Evolutionary conservation across 192 early-diverging fungal species (phyloP), one percentile per base, ranked within the genome.

Genomic region (Backusella tarrabulga): DNA sequence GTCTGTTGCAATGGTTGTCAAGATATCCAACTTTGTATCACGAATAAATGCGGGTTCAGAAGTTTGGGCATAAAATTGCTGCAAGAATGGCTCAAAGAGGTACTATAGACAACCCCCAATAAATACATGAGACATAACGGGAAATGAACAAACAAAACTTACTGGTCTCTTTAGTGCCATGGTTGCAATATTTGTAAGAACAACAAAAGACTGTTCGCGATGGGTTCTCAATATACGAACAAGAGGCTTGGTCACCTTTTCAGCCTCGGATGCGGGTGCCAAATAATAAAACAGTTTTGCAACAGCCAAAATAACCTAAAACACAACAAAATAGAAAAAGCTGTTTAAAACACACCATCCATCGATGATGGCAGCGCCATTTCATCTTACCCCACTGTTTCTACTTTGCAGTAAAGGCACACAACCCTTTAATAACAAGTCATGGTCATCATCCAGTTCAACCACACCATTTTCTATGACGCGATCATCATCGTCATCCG

Each of bases 1-100:
- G n/a, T 88, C 86, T 6, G 87, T 86, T 1, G 89, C 93, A 21
- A 96, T 77, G 26, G 87, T 75, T 19, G 88, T 91, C 77, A 99
- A 75, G 36, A 98, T 95, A 38, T 94, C 92, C 76, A 99, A 82
- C 81, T 99, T 97, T 63, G 94, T 71, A 68, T 93, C 88, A 40
- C 94, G 90, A 68, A 95, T 89, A 81, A 92, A 94, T 14, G 83
- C 83, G 14, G 95, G 89, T 52, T 98, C 97, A 6, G 89, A 88
- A 0, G 92, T 89, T 35, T 91, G 89, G 17, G 96, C 85, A 76
- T 92, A 96, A 81, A 98, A 98, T 79, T 91, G 90, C 44, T 90
- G 90, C 52, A 93, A 80, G 80, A 92, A 88, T 19, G 90, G 85
- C 63, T 89, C 80, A 79, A 98, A 94, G 15, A 94, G 77, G 34